Percentiles rank a stretch among this genome's conserved stretches.
phyloP scores from a whole-genome alignment of 805 yeast genomes.

The Wickerhamomyces kurtzmanii region DNA sequence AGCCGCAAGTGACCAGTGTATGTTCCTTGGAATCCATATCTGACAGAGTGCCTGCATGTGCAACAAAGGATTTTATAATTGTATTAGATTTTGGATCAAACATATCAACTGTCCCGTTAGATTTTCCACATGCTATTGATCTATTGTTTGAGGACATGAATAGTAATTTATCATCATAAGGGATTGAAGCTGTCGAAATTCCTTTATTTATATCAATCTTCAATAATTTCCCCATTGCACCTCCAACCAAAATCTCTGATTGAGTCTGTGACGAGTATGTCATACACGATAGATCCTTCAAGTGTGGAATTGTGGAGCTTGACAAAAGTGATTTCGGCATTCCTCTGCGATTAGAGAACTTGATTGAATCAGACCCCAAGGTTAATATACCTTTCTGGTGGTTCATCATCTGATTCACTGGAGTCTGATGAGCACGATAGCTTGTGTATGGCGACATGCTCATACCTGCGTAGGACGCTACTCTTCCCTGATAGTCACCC shows the following conservation, averaged over 20 bases:
- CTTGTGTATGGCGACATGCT: conserved; percentile 47
- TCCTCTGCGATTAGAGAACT: conserved; percentile 51
- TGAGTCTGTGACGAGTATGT: conserved; percentile 29
- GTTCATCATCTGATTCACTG: conserved; percentile 42
- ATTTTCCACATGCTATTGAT: conserved; percentile 46
- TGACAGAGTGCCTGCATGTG: conserved; percentile 53
- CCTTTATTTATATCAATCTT: conserved; percentile 33
- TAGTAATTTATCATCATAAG: conserved; percentile 34
- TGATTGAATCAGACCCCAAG: conserved; percentile 38
- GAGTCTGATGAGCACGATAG: conserved; percentile 37
- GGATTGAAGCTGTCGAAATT: conserved; percentile 21
- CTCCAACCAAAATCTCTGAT: conserved; percentile 35
- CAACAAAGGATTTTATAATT: conserved; percentile 41
- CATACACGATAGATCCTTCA: conserved; percentile 28
- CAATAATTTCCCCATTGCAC: conserved; percentile 27
- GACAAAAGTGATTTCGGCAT: conserved; percentile 25
- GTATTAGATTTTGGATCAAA: conserved; percentile 44
- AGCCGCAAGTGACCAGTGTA: conserved; percentile 74
- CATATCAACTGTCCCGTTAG: conserved; percentile 53
- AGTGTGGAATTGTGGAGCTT: conserved; percentile 19
- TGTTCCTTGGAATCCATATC: conserved; percentile 58
- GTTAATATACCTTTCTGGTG: conserved; percentile 52
- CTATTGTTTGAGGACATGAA: conserved; percentile 41
- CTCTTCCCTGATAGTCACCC: conserved; percentile 48
- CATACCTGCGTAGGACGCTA: conserved; percentile 33